phyloP scores from a whole-genome alignment of 2,329 filamentous ascomycete species.

The Cladosporium phlei region DNA sequence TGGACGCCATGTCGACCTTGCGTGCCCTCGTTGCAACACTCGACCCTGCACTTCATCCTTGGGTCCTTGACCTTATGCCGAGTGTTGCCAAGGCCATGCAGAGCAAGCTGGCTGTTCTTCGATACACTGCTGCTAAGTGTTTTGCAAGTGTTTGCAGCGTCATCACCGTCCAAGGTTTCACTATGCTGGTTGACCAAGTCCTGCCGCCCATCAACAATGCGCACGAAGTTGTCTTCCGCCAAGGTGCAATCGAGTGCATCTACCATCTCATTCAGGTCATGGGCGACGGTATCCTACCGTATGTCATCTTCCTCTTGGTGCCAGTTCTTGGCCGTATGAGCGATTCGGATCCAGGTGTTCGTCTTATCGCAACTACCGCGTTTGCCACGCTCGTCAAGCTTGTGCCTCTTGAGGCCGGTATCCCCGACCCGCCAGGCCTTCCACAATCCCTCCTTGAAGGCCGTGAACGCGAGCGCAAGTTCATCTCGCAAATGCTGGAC shows the following conservation, averaged over 20 bases:
- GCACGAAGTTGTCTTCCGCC: constrained; percentile 78
- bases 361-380: constrained; percentile 89
- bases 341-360: constrained; percentile 92
- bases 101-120: constrained; percentile 82
- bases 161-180: constrained; percentile 92
- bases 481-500: constrained; percentile 93
- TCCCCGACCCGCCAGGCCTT: constrained; percentile 89
- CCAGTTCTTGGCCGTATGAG: constrained; percentile 97
- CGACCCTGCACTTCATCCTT: constrained; percentile 66
- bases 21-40: constrained; percentile 91
- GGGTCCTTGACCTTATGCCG: constrained; percentile 78
- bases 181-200: constrained; percentile 87
- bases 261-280: constrained; percentile 98
- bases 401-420: constrained; percentile 92
- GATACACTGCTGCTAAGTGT: constrained; percentile 96
- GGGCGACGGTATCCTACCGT: constrained; percentile 92
- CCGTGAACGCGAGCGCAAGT: constrained; percentile 88
- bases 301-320: constrained; percentile 98
- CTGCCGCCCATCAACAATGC: constrained; percentile 88
- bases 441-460: constrained; percentile 84
- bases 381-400: constrained; percentile 97
- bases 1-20: constrained; percentile 89
- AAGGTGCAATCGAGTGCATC: constrained; percentile 90
- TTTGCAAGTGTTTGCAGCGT: constrained; percentile 96
- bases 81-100: constrained; percentile 82